Conservation (phyloP, 1,284 basidiomycete species). For the Papiliotrema laurentii region DNA sequence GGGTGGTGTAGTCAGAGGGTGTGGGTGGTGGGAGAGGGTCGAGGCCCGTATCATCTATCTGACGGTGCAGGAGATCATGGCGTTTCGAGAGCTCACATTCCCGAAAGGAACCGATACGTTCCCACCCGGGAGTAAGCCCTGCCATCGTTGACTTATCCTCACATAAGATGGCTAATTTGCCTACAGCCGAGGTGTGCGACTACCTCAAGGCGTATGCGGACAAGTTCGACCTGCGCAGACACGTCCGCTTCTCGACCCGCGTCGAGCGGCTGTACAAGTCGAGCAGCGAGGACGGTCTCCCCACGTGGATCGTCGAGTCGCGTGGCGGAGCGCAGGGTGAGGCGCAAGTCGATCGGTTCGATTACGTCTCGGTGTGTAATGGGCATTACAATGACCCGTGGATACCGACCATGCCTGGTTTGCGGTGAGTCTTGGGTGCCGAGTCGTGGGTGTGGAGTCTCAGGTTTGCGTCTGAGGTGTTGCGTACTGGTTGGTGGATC, state of each 20-base stretch:
- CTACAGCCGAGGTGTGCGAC: background rate
- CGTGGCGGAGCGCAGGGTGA: background rate
- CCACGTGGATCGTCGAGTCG: slow-evolving; percentile 28
- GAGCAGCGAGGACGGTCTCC: background rate
- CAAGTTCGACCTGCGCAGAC: slow-evolving; percentile 15
- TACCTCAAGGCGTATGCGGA: slow-evolving; percentile 47
- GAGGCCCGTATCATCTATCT: too few species aligned
- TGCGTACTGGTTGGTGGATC: background rate
- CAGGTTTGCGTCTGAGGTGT: background rate
- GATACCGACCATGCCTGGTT: slow-evolving; percentile 47
- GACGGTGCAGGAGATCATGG: slow-evolving; percentile 3
- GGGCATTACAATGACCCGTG: slow-evolving; percentile 53
- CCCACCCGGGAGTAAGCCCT: background rate
- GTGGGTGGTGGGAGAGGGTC: too few species aligned
- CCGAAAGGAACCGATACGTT: background rate
- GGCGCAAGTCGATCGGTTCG: slow-evolving; percentile 23
- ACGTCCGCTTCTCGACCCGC: slow-evolving; percentile 44
- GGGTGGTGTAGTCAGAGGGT: too few species aligned
- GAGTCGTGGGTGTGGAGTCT: background rate
- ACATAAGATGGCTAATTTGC: background rate
- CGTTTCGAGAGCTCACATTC: background rate
- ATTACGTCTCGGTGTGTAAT: slow-evolving; percentile 45
- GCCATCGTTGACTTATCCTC: background rate
- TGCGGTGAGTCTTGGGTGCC: slow-evolving; percentile 28
- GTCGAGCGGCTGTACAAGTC: slow-evolving; percentile 39